Evolutionary conservation across 371 early-diverging fungal genomes (phyloP).

Genomic region (Mucor racemosus): DNA sequence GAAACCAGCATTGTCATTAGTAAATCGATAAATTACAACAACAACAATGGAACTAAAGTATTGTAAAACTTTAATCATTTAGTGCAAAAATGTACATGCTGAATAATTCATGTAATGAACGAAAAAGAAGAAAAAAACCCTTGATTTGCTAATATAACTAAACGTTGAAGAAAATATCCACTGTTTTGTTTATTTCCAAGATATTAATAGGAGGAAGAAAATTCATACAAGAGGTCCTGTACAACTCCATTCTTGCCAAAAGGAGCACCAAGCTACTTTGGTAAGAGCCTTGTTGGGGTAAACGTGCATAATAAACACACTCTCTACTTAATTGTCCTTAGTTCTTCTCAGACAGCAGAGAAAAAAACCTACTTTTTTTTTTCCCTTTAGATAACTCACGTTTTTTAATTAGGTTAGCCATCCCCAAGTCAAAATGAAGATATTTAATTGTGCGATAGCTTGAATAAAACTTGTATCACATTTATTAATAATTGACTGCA

Average conservation of each 20-base stretch:
- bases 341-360: neutral
- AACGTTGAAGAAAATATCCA: neutral
- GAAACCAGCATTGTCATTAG: neutral
- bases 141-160: neutral
- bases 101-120: neutral
- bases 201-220: neutral
- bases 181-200: neutral
- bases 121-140: neutral
- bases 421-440: neutral
- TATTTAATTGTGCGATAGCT: conserved; percentile 3
- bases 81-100: neutral
- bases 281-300: conserved; percentile 1
- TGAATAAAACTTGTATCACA: conserved; percentile 1
- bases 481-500: conserved; percentile 9
- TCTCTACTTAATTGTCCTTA: neutral
- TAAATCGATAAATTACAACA: neutral
- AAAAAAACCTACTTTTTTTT: neutral
- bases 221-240: neutral
- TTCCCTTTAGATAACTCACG: neutral
- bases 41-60: conserved; percentile 4
- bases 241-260: conserved; percentile 4
- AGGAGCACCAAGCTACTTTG: conserved; percentile 15
- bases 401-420: conserved; percentile 4
- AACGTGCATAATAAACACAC: neutral
- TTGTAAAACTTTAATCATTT: neutral